These are phyloP conservation scores for Clonostachys rhizophaga DNA, from an alignment of 2,329 filamentous ascomycete genomes.

Conservation along the genomic window DNA sequence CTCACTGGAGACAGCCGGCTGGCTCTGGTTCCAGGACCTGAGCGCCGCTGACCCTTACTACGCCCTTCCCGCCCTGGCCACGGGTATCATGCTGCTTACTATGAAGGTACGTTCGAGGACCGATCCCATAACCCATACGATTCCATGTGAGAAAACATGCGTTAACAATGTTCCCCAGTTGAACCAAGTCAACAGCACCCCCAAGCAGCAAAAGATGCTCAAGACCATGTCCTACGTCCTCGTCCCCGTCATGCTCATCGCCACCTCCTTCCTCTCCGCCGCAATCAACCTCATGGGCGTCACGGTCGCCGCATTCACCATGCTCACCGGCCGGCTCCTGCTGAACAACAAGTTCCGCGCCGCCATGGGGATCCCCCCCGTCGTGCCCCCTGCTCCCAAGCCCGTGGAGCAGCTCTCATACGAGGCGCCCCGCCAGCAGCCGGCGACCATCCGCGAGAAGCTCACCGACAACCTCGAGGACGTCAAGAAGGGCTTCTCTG, in stretches of 20 bases:
- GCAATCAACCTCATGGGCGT: slow-evolving; percentile 43
- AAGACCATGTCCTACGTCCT: slow-evolving; percentile 37
- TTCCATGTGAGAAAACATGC: not conserved
- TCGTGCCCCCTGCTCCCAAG: slow-evolving; percentile 1
- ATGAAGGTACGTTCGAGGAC: slow-evolving; percentile 37
- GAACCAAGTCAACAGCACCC: slow-evolving; percentile 23
- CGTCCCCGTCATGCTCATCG: slow-evolving; percentile 34
- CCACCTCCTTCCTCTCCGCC: slow-evolving; percentile 41
- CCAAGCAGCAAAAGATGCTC: slow-evolving; percentile 25
- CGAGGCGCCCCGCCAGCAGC: slow-evolving; percentile 22
- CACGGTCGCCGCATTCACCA: slow-evolving; percentile 29
- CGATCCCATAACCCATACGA: not conserved
- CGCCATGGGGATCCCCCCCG: slow-evolving; percentile 25
- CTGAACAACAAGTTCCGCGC: slow-evolving; percentile 31
- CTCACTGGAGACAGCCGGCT: slow-evolving; percentile 63
- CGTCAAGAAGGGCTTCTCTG: slow-evolving; percentile 28
- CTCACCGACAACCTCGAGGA: slow-evolving; percentile 24
- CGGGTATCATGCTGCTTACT: slow-evolving; percentile 49
- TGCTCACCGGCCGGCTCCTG: slow-evolving; percentile 28
- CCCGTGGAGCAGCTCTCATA: slow-evolving; percentile 10
- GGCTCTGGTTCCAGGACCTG: slow-evolving; percentile 77
- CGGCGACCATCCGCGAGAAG: slow-evolving; percentile 20
- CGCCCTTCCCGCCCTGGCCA: slow-evolving; percentile 62
- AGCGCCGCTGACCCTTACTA: slow-evolving; percentile 73
- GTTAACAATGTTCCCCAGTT: slow-evolving; percentile 16